Conservation (phyloP, 176 grass and related monocot species). For the Ananas comosus region DNA sequence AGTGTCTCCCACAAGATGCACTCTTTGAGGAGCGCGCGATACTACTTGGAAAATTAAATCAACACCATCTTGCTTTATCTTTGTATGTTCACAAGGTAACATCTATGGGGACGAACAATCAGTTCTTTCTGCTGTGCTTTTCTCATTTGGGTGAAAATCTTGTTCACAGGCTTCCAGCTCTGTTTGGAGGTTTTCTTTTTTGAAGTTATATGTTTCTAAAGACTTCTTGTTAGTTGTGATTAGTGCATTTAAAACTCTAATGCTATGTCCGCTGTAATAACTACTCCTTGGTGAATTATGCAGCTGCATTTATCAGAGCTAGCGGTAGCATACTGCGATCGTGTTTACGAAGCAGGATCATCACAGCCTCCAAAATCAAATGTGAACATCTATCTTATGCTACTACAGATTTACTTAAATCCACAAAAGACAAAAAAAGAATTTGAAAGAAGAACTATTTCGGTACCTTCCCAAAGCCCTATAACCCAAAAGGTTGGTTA, state of each 20-base stretch:
- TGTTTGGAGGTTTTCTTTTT: too few relatives aligned
- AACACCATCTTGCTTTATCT: constrained; percentile 83
- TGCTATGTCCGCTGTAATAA: constrained; percentile 10
- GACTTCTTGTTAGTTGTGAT: not conserved
- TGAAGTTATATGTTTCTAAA: too few relatives aligned
- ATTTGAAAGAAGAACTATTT: constrained; percentile 53
- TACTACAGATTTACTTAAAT: constrained; percentile 96
- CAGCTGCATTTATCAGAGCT: constrained; percentile 78
- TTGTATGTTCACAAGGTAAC: constrained; percentile 94
- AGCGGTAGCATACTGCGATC: constrained; percentile 88
- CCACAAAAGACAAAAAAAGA: constrained; percentile 67
- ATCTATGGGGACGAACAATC: not conserved
- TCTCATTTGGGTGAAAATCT: too few relatives aligned
- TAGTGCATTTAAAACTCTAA: constrained; percentile 12
- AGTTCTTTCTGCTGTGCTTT: too few relatives aligned
- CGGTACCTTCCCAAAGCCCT: constrained; percentile 56
- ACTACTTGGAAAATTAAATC: constrained; percentile 89
- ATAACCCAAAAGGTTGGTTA: constrained; percentile 38
- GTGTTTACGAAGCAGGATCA: constrained; percentile 61
- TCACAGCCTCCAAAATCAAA: constrained; percentile 64
- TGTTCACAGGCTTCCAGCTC: too few relatives aligned
- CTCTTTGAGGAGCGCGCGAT: constrained; percentile 95
- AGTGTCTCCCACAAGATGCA: constrained; percentile 68
- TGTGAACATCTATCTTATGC: constrained; percentile 81
- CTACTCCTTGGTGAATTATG: constrained; percentile 8